phyloP scores from a whole-genome alignment of 352 stramenopile genomes.

The Globisporangium perplexum region DNA sequence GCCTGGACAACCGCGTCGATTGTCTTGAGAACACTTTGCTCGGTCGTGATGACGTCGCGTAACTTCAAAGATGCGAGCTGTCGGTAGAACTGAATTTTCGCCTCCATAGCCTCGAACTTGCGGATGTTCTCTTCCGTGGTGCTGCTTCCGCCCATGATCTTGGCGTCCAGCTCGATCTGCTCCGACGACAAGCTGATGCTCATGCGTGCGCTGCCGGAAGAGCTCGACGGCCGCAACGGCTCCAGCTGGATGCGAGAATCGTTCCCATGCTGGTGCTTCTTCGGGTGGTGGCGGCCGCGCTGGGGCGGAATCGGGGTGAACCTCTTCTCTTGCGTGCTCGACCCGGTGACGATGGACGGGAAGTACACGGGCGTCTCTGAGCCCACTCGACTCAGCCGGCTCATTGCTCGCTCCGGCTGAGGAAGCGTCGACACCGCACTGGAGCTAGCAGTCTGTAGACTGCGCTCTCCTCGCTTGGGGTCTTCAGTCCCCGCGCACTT shows the following conservation, averaged over 20 bases:
- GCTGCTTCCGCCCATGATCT: conserved; percentile 25
- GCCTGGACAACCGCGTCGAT: conserved; percentile 40
- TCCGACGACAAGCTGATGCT: conserved; percentile 35
- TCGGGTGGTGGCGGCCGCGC: conserved; percentile 36
- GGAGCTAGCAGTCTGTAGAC: too few species aligned
- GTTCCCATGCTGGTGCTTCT: conserved; percentile 43
- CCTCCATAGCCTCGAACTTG: conserved; percentile 29
- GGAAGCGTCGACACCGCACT: not conserved
- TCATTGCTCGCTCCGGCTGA: conserved; percentile 12
- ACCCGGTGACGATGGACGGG: conserved; percentile 39
- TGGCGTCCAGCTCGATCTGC: conserved; percentile 35
- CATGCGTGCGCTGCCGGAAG: conserved; percentile 13
- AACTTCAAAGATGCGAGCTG: conserved; percentile 44
- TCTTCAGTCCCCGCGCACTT: too few species aligned
- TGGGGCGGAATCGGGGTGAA: conserved; percentile 56
- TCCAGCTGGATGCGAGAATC: conserved; percentile 63
- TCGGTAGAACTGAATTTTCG: conserved; percentile 56
- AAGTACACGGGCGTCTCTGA: conserved; percentile 42
- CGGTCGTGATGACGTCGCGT: conserved; percentile 30
- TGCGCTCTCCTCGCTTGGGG: too few species aligned
- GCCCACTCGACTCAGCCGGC: conserved; percentile 26
- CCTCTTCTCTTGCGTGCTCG: conserved; percentile 13
- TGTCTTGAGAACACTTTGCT: conserved; percentile 37
- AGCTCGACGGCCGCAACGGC: conserved; percentile 37
- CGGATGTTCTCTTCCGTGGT: conserved; percentile 31